Conservation (phyloP, 2,329 filamentous ascomycete genomes). For the Calonectria henricotiae region DNA sequence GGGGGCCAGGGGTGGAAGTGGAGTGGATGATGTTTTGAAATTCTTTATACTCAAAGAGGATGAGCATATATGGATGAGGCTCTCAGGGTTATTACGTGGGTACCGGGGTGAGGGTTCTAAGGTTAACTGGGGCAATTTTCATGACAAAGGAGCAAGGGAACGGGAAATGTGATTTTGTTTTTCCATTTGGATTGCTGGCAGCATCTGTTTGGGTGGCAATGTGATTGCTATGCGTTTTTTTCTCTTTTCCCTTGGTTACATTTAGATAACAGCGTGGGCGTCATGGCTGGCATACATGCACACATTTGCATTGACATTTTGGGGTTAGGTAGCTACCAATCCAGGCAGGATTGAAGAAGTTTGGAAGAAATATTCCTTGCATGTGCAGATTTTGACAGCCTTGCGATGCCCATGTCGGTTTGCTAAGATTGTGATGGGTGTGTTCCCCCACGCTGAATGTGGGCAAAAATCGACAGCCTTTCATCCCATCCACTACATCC, state of each 20-base stretch:
- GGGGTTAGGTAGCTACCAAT: constrained; percentile 31
- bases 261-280: constrained; percentile 36
- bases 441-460: constrained; percentile 11
- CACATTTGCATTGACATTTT: constrained; percentile 23
- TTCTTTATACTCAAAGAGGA: constrained; percentile 38
- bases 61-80: constrained; percentile 44
- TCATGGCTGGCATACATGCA: constrained; percentile 18
- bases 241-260: constrained; percentile 19
- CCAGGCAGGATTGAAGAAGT: constrained; percentile 33
- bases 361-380: constrained; percentile 34
- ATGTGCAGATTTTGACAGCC: constrained; percentile 28
- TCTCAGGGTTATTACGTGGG: constrained; percentile 35
- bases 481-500: constrained; percentile 19
- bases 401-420: constrained; percentile 5
- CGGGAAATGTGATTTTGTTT: constrained; percentile 1
- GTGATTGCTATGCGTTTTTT: constrained; percentile 14
- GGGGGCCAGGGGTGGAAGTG: constrained; percentile 71
- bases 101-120: constrained; percentile 16
- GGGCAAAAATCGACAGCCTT: constrained; percentile 1
- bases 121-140: constrained; percentile 21
- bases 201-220: constrained; percentile 6
- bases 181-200: neutral
- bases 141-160: constrained; percentile 29
- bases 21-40: constrained; percentile 79
- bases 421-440: neutral